Evolutionary conservation across 2,329 filamentous ascomycete genomes (phyloP), one percentile per base, ranked within the genome.

Genomic region (Penicillium paneum): DNA sequence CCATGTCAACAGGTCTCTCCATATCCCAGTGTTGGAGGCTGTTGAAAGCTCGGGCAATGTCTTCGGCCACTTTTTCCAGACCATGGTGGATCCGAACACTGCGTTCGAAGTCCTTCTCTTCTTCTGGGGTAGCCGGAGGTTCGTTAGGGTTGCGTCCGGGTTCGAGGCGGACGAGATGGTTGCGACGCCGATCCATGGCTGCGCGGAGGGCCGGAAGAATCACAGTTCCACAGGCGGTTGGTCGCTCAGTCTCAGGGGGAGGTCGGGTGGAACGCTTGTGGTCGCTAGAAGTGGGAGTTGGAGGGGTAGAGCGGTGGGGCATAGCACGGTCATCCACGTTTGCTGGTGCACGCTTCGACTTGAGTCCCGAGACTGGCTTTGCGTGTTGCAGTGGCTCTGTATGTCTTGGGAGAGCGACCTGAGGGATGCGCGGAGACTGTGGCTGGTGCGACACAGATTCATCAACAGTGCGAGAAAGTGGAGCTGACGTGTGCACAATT

Each of bases 141-240:
- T 58, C 48, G 44, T 43, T 46, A 19, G 64, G 35, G 44, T 61
- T 52, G 42, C 69, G 66, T 10, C 48, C 58, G 15, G 63, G 62
- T 15, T 70, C 63, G 32, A 74, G 62, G 21, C 70, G 68, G 45
- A 81, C 80, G 49, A 87, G 73, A 50, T 81, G 79, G 63, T 83
- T 82, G 26, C 77, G 77, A 49, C 94, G 88, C 48, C 94, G 83
- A 70, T 91, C 90, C 19, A 97, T 83, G 8, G 94, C 91, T 62
- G 94, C 89, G 73, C 96, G 91, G 2, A 99, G 81, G 2, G 94
- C 93, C 0, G 94, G 94, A 59, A 97, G 86, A 35, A 99, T 90
- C 47, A 99, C 93, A 63, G 58, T 54, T 8, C 61, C 59, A 39
- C 56, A 63, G 10, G 61, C 61, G 2, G 61, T 64, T 24, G 44